Base-by-base conservation (phyloP, 2,329 filamentous ascomycete genomes). In the Penicillium sp. region DNA sequence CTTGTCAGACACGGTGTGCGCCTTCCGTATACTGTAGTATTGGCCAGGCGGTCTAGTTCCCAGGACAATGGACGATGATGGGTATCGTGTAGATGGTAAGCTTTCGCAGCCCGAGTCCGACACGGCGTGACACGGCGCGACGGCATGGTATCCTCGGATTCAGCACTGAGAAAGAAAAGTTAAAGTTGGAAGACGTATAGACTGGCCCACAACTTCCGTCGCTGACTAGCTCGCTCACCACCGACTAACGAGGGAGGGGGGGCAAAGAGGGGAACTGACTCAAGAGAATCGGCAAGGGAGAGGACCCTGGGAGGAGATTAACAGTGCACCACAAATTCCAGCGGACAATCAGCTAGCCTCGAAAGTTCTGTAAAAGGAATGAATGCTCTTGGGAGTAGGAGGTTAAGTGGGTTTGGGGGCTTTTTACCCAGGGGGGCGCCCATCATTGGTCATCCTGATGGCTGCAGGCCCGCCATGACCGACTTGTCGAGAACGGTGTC, bases 1-100 rank as follows among this genome's bases (percentile, higher is more conserved):
- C 30, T 37, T n/a, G 51, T 53, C 11, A 53, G 35, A 53, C 35
- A 53, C 25, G 51, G 35, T n/a, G 6, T 40, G 35, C 51, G 51
- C 51, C 51, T 16, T 53, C 13, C 51, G 30, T 35, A 25, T 35
- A 28, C 43, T 28, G 11, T 26, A 19, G 7, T 22, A 43, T 43
- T 19, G 30, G n/a, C 35, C 19, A 51, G 48, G 30, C 8, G 48
- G n/a, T 51, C 16, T 28, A 6, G 19, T 11, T 30, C n/a, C 45
- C 45, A 48, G 10, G 45, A 19, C 16, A 2, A 33, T 33, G 30
- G 30, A 6, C 11, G 10, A 33, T 33, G 19, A 14, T n/a, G 45
- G 26, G 26, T 48, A 26, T 28, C n/a, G 45, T n/a, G 30, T 10
- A 46, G 43, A 26, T 26, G n/a, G 14, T 28, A 14, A 26, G 42